phyloP scores from a whole-genome alignment of 2,329 filamentous ascomycete species.

The Macrophomina pseudophaseolina region DNA sequence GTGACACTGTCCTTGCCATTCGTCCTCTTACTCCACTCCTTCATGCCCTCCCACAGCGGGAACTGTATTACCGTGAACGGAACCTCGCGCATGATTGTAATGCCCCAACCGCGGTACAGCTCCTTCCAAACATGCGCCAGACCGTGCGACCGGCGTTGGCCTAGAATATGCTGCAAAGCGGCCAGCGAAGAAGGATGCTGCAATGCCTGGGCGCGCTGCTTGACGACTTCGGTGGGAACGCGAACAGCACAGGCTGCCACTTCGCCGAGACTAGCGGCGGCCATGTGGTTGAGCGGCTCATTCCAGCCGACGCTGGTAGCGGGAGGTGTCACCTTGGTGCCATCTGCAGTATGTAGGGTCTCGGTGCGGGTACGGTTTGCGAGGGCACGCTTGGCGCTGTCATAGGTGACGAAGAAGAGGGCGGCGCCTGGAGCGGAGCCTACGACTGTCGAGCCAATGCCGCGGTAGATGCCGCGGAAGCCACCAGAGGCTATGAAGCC shows the following conservation, averaged over 20 bases:
- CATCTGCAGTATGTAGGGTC: conserved; percentile 25
- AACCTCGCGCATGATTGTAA: conserved; percentile 94
- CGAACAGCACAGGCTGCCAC: conserved; percentile 89
- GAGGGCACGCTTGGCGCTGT: conserved; percentile 63
- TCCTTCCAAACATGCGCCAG: conserved; percentile 72
- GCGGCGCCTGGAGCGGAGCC: conserved; percentile 93
- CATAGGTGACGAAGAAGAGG: conserved; percentile 97
- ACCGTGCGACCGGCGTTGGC: conserved; percentile 46
- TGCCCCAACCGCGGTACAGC: conserved; percentile 87
- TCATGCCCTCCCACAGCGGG: conserved; percentile 93
- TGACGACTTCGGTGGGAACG: conserved; percentile 95
- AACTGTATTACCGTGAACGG: conserved; percentile 98
- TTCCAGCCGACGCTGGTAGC: conserved; percentile 19
- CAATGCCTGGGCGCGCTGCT: conserved; percentile 91
- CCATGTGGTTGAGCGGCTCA: conserved; percentile 69
- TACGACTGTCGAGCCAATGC: conserved; percentile 85
- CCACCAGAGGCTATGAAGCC: conserved; percentile 84
- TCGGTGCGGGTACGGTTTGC: conserved; percentile 25
- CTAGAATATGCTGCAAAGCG: conserved; percentile 72
- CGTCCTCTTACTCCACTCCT: conserved; percentile 63
- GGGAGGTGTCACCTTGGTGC: conserved; percentile 17
- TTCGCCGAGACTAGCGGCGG: conserved; percentile 84
- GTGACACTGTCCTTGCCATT: conserved; percentile 59
- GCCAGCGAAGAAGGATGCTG: conserved; percentile 73
- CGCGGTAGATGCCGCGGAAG: conserved; percentile 90